Evolutionary conservation across 176 grass and related monocot species (phyloP), one percentile per base, ranked within the genome.

Genomic region (Aechmea fasciata): DNA sequence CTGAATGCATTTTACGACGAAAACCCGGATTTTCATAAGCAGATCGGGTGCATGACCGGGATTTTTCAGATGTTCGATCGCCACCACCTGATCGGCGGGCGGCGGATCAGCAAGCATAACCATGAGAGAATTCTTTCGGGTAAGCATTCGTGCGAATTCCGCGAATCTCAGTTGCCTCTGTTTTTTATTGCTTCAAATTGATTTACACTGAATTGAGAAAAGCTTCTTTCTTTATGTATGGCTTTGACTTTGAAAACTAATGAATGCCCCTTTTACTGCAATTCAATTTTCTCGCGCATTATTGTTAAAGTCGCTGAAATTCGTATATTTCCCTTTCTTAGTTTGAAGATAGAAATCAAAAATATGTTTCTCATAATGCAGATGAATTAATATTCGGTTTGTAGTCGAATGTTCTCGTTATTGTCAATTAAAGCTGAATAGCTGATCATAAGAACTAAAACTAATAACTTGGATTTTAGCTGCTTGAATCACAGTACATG

Each of bases 21-120:
- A 49, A 78, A 57, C 33, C 79, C 67, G 53, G 95, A 88, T n/a
- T 50, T 94, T 57, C 63, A 82, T 55, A 82, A 91, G 63, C 87
- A 91, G 51, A 82, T 94, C 61, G 95, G 95, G 8, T 99, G 95
- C 82, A 93, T 99, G 77, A 77, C 82, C 33, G 84, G 90, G 49
- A 84, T 99, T 2, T 90, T 99, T 82, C 95, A 90, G 78, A 99
- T 99, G 68, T 99, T 99, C 71, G 84, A 94, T 77, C 82, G 90
- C 68, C 86, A 79, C 61, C 84, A 80, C 8, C 48, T 99, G 14
- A 64, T 94, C 66, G 68, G 80, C 0, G 75, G 71, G 14, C 69
- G 73, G 2, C 80, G 82, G 64, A 51, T 67, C 20, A 66, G 23
- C 15, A 81, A 71, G 0, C 84, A 73, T 0, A 63, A 64, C 69